These are phyloP conservation scores for Leccinum aurantiacum DNA, from an alignment of 768 basidiomycete genomes.

Conservation along the genomic window DNA sequence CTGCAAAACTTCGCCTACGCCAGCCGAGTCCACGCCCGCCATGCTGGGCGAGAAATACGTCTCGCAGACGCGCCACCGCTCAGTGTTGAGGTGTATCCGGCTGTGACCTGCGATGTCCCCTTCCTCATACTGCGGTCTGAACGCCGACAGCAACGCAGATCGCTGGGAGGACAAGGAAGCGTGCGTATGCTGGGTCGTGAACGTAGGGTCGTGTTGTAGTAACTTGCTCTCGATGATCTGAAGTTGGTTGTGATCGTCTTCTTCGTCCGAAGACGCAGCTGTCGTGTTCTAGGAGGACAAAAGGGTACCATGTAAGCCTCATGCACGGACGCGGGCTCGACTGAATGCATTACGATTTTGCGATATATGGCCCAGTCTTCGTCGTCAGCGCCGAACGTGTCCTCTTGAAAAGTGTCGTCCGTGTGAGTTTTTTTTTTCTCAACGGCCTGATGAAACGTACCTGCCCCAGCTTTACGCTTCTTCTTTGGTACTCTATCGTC, in stretches of 20 bases:
- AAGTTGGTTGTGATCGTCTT: slow-evolving; percentile 75
- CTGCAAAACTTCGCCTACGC: slow-evolving; percentile 88
- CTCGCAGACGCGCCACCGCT: slow-evolving; percentile 89
- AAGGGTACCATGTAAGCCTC: not conserved
- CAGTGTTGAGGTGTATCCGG: slow-evolving; percentile 86
- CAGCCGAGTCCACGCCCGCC: slow-evolving; percentile 93
- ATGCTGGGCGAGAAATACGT: slow-evolving; percentile 91
- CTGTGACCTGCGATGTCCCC: slow-evolving; percentile 67
- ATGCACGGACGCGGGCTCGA: not conserved
- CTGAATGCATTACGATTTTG: slow-evolving; percentile 69
- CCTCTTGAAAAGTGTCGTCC: slow-evolving; percentile 54
- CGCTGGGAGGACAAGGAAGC: slow-evolving; percentile 72
- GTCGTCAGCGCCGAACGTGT: slow-evolving; percentile 91
- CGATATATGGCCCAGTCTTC: slow-evolving; percentile 98
- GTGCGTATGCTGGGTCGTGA: slow-evolving; percentile 80
- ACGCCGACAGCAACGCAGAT: slow-evolving; percentile 84
- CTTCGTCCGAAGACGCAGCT: slow-evolving; percentile 81
- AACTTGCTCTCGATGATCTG: slow-evolving; percentile 77
- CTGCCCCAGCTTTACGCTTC: slow-evolving; percentile 79
- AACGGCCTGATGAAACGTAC: slow-evolving; percentile 38
- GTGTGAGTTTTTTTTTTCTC: not conserved
- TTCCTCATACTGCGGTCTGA: slow-evolving; percentile 77
- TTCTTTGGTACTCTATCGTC: slow-evolving; percentile 84
- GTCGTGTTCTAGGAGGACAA: slow-evolving; percentile 57
- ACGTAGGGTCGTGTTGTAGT: slow-evolving; percentile 80